Evolutionary conservation across 2,329 filamentous ascomycete species (phyloP).

Genomic region (Cladosporium sp.): DNA sequence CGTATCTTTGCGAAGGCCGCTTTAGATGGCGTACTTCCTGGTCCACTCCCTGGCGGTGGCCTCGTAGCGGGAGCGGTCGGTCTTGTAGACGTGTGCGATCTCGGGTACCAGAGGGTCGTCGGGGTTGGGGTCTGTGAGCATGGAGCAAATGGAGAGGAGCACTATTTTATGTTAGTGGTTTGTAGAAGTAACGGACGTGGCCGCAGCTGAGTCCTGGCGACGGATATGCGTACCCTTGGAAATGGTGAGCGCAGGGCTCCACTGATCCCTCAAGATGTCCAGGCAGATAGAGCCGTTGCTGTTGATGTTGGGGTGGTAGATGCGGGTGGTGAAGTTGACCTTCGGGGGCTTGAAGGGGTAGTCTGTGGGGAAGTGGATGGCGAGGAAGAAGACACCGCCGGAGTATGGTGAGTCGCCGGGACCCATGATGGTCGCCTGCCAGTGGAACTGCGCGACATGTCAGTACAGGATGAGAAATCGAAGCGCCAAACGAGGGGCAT

Average conservation of each 20-base stretch:
- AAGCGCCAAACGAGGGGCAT: conserved; percentile 10
- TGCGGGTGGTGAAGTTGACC: conserved; percentile 99
- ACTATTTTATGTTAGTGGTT: conserved; percentile 56
- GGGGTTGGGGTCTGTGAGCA: conserved; percentile 99
- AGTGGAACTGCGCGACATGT: conserved; percentile 76
- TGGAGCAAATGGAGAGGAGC: conserved; percentile 97
- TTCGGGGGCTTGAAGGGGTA: conserved; percentile 99
- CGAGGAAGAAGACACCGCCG: conserved; percentile 97
- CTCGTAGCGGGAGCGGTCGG: conserved; percentile 92
- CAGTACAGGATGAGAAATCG: background rate
- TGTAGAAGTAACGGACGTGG: background rate
- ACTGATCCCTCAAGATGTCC: conserved; percentile 98
- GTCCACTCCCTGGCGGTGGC: conserved; percentile 98
- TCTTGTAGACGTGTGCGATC: conserved; percentile 99
- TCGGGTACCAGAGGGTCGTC: conserved; percentile 98
- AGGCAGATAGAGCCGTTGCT: conserved; percentile 99
- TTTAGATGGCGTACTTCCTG: conserved; percentile 93
- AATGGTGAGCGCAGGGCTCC: conserved; percentile 97
- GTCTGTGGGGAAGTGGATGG: conserved; percentile 99
- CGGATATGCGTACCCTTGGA: conserved; percentile 76
- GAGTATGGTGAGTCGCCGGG: conserved; percentile 97
- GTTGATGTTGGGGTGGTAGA: conserved; percentile 99
- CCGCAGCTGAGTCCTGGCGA: background rate
- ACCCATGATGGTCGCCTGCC: conserved; percentile 99
- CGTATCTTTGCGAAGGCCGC: conserved; percentile 15